Conservation (phyloP, 2,329 filamentous ascomycete genomes). For the Cryphonectria parasitica region DNA sequence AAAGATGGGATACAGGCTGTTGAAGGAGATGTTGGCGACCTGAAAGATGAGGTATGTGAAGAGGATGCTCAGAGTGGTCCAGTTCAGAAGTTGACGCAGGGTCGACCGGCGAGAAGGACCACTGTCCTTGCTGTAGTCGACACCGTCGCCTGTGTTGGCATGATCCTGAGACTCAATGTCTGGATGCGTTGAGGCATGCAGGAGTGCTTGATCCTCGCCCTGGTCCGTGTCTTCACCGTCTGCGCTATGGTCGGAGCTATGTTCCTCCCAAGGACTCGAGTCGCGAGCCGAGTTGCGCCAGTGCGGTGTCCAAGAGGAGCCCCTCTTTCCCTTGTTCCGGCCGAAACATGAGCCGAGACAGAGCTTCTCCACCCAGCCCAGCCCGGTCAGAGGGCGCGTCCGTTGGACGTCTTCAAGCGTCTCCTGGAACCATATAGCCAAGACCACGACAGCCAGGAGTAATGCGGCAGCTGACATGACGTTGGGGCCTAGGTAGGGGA, state of each 20-base stretch:
- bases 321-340: conserved; percentile 31
- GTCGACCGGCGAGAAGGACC: conserved; percentile 44
- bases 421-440: conserved; percentile 84
- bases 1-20: conserved; percentile 93
- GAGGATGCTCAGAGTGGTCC: conserved; percentile 81
- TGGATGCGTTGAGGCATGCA: conserved; percentile 6
- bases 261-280: conserved; percentile 15
- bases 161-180: conserved; percentile 31
- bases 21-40: conserved; percentile 91
- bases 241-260: conserved; percentile 31
- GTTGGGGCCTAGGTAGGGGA: conserved; percentile 87
- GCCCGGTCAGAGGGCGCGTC: conserved; percentile 29
- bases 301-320: conserved; percentile 36
- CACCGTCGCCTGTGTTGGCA: conserved; percentile 33
- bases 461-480: conserved; percentile 76
- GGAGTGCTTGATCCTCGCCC: conserved; percentile 24
- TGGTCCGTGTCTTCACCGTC: conserved; percentile 26
- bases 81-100: conserved; percentile 68
- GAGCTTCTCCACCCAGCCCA: conserved; percentile 38
- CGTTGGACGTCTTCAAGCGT: conserved; percentile 63
- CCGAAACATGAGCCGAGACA: conserved; percentile 29
- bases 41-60: conserved; percentile 91
- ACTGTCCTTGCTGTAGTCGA: conserved; percentile 51
- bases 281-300: conserved; percentile 30
- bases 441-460: conserved; percentile 70